These are phyloP conservation scores for Raffaelea arxii DNA, from an alignment of 2,329 filamentous ascomycete species.

Conservation along the genomic window DNA sequence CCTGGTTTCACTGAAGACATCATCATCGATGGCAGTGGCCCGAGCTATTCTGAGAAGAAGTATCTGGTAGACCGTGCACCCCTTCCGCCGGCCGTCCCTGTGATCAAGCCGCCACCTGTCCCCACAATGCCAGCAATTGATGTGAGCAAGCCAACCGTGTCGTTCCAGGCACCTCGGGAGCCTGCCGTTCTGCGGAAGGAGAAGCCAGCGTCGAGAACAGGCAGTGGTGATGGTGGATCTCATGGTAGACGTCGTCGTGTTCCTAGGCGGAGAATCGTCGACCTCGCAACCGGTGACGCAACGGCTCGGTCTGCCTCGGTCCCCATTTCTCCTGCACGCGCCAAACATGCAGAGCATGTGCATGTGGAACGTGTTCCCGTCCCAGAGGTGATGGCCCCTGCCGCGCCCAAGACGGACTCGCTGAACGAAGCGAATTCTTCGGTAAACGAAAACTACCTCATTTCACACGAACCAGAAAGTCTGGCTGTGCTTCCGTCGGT, in stretches of 20 bases:
- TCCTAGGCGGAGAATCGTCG: constrained; percentile 55
- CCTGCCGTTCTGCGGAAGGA: constrained; percentile 50
- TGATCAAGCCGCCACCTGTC: constrained; percentile 56
- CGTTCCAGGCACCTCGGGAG: constrained; percentile 31
- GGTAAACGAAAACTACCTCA: constrained; percentile 34
- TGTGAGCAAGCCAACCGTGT: constrained; percentile 49
- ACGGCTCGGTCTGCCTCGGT: constrained; percentile 8
- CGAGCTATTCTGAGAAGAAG: constrained; percentile 77
- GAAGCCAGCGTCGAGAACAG: constrained; percentile 40
- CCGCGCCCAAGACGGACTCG: too few relatives aligned
- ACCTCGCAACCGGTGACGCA: constrained; percentile 45
- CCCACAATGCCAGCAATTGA: constrained; percentile 54
- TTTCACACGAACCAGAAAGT: constrained; percentile 30
- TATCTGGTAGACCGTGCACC: constrained; percentile 73
- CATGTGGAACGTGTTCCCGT: too few relatives aligned
- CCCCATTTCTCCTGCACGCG: constrained; percentile 11
- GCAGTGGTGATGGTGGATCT: constrained; percentile 49
- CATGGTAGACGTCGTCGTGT: constrained; percentile 50
- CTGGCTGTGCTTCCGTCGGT: constrained; percentile 11
- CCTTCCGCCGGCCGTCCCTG: constrained; percentile 64
- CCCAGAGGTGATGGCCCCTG: too few relatives aligned
- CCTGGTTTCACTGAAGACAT: constrained; percentile 88
- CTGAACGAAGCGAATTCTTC: too few relatives aligned
- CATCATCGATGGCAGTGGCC: constrained; percentile 73
- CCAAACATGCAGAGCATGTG: too few relatives aligned